Evolutionary conservation across 768 basidiomycete species (phyloP), one percentile per base, ranked within the genome.

Genomic region (Cystofilobasidium bisporidii): DNA sequence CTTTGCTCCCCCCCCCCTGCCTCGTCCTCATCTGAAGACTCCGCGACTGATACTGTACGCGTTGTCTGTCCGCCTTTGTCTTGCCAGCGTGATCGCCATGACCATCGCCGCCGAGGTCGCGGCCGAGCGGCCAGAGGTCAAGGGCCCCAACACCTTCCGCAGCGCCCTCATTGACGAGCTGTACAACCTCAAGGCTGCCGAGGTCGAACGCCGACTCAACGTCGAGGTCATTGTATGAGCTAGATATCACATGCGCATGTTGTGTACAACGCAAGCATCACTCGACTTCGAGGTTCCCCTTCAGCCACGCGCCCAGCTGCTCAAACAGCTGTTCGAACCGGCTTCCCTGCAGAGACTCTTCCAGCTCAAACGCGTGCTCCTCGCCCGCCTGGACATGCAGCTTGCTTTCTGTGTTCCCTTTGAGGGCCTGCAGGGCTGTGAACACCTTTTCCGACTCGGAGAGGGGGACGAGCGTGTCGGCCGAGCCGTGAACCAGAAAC

Each of bases 71-170:
- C n/a, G n/a, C n/a, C n/a, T n/a, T n/a, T n/a, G n/a, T n/a, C n/a
- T n/a, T n/a, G n/a, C n/a, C 73, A 85, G 85, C 1, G 78, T 85
- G 0, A 76, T 86, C 64, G 81, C 82, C 1, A 77, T 86, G 71
- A 86, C 83, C 10, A 76, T 86, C 36, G 86, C 85, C 1, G 82
- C 84, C 12, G 85, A 87, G 72, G 47, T 85, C 20, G 85, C 86
- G 0, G 81, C 80, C 1, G 74, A 78, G 40, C 77, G 81, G 45
- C 71, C 76, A 1, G 78, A 81, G 64, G 83, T 86, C 32, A 79
- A 79, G 66, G 86, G 86, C 0, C 82, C 85, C 9, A 85, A 84
- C 40, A 83, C 85, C 10, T 87, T 88, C 75, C 76, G 86, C 30
- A 78, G 84, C 36, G 84, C 82, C 0, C 74, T 87, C 71, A 83